A percentile compares a stretch with the other conserved stretches of the same genome.
phyloP scores from a whole-genome alignment of 345 rosid species.

The Camelina neglecta region DNA sequence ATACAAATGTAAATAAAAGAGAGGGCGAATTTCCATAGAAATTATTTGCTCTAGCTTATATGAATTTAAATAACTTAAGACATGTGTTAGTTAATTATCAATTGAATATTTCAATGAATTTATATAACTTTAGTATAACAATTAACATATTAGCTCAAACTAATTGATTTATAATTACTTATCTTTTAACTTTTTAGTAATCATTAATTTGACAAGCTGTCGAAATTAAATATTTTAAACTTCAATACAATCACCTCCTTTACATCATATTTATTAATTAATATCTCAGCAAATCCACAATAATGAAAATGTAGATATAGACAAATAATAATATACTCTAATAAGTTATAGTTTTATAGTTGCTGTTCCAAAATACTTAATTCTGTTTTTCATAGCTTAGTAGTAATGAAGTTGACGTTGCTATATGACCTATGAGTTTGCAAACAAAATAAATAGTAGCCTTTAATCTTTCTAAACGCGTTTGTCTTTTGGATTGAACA shows the following conservation, averaged over 20 bases:
- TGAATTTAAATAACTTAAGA: not conserved
- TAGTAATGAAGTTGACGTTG: not conserved
- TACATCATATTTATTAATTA: not conserved
- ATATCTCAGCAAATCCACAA: not conserved
- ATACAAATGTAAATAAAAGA: not conserved
- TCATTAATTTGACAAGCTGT: not conserved
- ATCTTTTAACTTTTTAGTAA: not conserved
- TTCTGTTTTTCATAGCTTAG: not conserved
- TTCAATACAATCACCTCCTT: not conserved
- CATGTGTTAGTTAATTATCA: not conserved
- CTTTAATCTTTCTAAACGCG: not conserved
- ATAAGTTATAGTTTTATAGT: not conserved
- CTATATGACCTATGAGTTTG: too few species aligned
- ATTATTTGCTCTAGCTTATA: not conserved
- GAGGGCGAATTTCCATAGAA: not conserved
- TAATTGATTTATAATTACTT: not conserved
- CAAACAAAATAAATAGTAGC: not conserved
- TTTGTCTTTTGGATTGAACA: not conserved
- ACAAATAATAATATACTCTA: not conserved
- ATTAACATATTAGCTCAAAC: not conserved
- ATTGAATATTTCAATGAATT: too few species aligned
- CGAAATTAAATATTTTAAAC: not conserved
- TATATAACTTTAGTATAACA: too few species aligned
- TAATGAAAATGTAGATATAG: not conserved
- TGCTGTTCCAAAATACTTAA: not conserved